Base-by-base conservation (phyloP, 768 basidiomycete genomes). In the Pisolithus sp. region DNA sequence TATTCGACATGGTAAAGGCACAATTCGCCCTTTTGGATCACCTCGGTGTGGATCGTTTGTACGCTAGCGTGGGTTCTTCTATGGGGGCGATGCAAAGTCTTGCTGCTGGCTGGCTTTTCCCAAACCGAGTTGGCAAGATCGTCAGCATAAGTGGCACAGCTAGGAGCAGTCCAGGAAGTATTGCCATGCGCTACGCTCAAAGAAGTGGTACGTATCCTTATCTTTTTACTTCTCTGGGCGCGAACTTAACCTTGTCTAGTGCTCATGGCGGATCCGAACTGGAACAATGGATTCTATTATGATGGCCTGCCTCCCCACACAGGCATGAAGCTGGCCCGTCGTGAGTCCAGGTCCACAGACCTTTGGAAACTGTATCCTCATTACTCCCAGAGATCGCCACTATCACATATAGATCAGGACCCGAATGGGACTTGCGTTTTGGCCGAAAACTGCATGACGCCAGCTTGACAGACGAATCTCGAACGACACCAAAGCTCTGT, bases 81-180 rank as follows among this genome's bases (percentile, higher is more conserved):
- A 98, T 99, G 96, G 96, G 96, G 21, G 96, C 83, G 1, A 97
- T 98, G 95, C 92, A 93, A 70, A 95, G 92, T 71, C 76, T 99
- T 12, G 94, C 93, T 30, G 83, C 93, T n/a, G 96, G 83, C 1
- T 94, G 93, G 84, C 73, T 98, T 20, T 83, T 83, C 61, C 95
- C 96, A 4, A 79, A 90, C 30, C 78, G 95, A 21, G 91, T 97
- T 0, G 84, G 83, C 2, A 93, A 92, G 68, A 74, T 98, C 15
- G 89, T 94, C 36, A 93, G 88, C 62, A 98, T 99, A 58, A 93
- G 90, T 57, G 96, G 93, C 17, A 93, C 93, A 0, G 95, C 93
- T 1, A 75, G 96, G 49, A 96, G 91, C 60, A 91, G 83, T 43
- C 89, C 96, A 5, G 83, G 89, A 17, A 89, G 89, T 54, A 84